Evolutionary conservation across 1,284 basidiomycete species (phyloP).

Genomic region (Fomes fomentarius): DNA sequence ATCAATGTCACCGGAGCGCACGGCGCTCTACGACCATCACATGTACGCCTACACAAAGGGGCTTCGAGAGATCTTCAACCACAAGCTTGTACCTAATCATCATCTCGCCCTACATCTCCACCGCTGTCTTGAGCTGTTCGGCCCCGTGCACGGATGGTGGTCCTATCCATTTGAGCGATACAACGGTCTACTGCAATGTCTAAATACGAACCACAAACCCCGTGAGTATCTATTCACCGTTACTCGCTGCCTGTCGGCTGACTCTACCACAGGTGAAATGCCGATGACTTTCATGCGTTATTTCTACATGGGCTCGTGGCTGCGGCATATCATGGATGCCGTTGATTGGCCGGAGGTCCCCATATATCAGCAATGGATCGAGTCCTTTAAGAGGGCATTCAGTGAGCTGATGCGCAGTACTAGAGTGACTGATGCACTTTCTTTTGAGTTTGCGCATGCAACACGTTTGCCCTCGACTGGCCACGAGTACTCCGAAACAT

Average conservation of each 20-base stretch:
- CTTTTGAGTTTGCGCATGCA: background rate
- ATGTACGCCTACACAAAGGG: constrained; percentile 35
- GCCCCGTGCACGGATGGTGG: constrained; percentile 39
- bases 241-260: background rate
- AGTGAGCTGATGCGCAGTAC: background rate
- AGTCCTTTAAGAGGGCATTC: background rate
- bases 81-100: constrained; percentile 38
- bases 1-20: background rate
- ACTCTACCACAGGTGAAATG: constrained; percentile 7
- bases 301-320: constrained; percentile 12
- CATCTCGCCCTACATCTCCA: constrained; percentile 41
- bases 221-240: background rate
- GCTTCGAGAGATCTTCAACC: constrained; percentile 33
- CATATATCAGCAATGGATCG: background rate
- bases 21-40: constrained; percentile 17
- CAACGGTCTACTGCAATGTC: constrained; percentile 13
- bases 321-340: constrained; percentile 7
- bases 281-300: constrained; percentile 13
- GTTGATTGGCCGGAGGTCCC: constrained; percentile 5
- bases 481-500: background rate
- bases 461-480: background rate
- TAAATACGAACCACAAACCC: constrained; percentile 11
- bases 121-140: constrained; percentile 32
- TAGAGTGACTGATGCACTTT: background rate
- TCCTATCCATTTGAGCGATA: constrained; percentile 19